Percentiles rank a stretch among this genome's conserved stretches.
Evolutionary conservation across 108 stramenopile genomes (phyloP).

Genomic region (Aurantiochytrium sp.): DNA sequence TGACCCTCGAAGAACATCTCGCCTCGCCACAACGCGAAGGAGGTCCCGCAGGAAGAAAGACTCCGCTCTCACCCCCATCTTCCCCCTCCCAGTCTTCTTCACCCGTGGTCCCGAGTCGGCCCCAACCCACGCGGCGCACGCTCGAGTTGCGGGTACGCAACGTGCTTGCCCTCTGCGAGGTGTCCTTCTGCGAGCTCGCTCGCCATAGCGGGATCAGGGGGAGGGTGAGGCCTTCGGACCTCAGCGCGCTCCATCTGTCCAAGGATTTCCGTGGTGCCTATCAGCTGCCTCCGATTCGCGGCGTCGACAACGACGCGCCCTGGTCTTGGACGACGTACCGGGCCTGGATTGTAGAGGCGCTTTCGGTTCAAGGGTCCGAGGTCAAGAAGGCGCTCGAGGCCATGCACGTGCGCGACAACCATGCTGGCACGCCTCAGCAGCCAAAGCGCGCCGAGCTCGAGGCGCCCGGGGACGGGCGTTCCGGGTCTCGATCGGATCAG

Average conservation of each 20-base stretch:
- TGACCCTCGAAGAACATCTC: neutral
- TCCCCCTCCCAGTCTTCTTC: no score
- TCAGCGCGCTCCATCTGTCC: neutral
- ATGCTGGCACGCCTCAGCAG: no score
- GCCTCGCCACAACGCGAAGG: no score
- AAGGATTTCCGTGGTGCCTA: neutral
- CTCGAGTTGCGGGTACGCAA: neutral
- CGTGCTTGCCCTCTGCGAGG: neutral
- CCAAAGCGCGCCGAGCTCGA: no score
- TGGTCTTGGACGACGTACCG: neutral
- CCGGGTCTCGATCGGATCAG: no score
- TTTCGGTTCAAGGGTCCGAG: no score
- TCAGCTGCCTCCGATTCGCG: neutral
- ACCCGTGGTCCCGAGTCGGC: neutral
- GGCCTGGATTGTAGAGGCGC: no score
- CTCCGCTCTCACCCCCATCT: no score
- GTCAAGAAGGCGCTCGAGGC: no score
- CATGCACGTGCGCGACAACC: no score
- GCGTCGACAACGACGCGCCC: neutral
- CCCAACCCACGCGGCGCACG: neutral
- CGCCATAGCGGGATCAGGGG: neutral
- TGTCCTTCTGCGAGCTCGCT: neutral
- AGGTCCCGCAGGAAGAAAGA: no score
- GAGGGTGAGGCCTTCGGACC: neutral
- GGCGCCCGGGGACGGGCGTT: no score